A percentile compares a stretch with the other conserved stretches of the same genome.
Evolutionary conservation across 2,329 filamentous ascomycete species (phyloP).

Genomic region (Fusarium ramigenum): DNA sequence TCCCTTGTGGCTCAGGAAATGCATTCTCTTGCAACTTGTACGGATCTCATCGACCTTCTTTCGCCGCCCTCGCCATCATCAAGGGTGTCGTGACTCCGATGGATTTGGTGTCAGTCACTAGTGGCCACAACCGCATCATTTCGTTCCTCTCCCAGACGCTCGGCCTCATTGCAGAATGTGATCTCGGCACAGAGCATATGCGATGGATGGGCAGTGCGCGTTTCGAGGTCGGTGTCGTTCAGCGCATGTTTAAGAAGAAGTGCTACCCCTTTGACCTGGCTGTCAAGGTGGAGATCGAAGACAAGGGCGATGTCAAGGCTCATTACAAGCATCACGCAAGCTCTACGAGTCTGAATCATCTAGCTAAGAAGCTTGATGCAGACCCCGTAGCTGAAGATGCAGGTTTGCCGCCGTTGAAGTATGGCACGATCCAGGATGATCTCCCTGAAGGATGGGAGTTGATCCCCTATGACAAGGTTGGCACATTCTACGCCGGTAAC

Average conservation of each 20-base stretch:
- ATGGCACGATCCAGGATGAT: slow-evolving; percentile 81
- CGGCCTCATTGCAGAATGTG: slow-evolving; percentile 88
- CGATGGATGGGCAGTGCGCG: slow-evolving; percentile 91
- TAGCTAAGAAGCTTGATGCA: slow-evolving; percentile 42
- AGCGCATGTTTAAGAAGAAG: slow-evolving; percentile 77
- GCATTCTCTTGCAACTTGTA: slow-evolving; percentile 91
- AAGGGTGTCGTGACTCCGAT: slow-evolving; percentile 87
- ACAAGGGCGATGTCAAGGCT: slow-evolving; percentile 77
- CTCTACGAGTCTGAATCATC: slow-evolving; percentile 40
- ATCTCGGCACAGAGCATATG: slow-evolving; percentile 88
- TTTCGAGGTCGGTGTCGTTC: slow-evolving; percentile 87
- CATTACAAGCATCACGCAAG: slow-evolving; percentile 69
- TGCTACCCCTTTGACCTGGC: slow-evolving; percentile 91
- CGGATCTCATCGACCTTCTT: slow-evolving; percentile 77
- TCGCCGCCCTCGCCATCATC: slow-evolving; percentile 83
- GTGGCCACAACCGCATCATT: slow-evolving; percentile 76
- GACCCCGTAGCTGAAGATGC: slow-evolving; percentile 45
- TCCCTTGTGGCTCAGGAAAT: slow-evolving; percentile 94
- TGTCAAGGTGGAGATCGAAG: slow-evolving; percentile 80
- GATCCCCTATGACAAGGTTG: slow-evolving; percentile 78
- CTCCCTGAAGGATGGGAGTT: slow-evolving; percentile 82
- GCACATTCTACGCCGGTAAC: slow-evolving; percentile 94
- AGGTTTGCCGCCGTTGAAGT: slow-evolving; percentile 77
- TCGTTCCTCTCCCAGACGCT: slow-evolving; percentile 93
- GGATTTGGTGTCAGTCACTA: slow-evolving; percentile 88